phyloP scores from a whole-genome alignment of 2,329 filamentous ascomycete species.

The Cladophialophora exuberans region DNA sequence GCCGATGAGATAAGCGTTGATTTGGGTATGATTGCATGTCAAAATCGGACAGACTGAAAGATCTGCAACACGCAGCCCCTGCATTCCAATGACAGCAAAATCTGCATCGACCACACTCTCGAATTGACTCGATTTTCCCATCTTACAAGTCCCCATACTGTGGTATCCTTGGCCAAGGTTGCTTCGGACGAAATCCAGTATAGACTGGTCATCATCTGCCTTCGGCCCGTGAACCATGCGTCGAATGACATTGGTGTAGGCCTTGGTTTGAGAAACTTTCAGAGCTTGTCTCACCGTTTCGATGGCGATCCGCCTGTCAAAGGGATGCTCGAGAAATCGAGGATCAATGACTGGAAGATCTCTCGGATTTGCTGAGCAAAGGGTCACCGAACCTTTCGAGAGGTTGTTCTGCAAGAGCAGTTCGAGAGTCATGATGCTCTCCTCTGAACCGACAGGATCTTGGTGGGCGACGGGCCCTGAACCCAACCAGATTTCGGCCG shows the following conservation, averaged over 20 bases:
- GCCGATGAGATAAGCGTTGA: conserved; percentile 58
- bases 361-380: conserved; percentile 56
- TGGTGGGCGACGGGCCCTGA: conserved; percentile 8
- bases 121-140: conserved; percentile 52
- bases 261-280: neutral
- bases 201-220: conserved; percentile 1
- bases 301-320: conserved; percentile 56
- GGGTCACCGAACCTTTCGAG: conserved; percentile 51
- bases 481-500: conserved; percentile 12
- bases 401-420: conserved; percentile 13
- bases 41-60: conserved; percentile 47
- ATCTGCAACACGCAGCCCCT: conserved; percentile 45
- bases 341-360: conserved; percentile 58
- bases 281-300: conserved; percentile 50
- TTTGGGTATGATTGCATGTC: conserved; percentile 55
- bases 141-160: conserved; percentile 60
- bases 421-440: conserved; percentile 5
- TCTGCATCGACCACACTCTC: conserved; percentile 52
- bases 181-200: conserved; percentile 46
- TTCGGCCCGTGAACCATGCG: conserved; percentile 4
- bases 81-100: conserved; percentile 42
- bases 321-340: conserved; percentile 56
- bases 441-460: neutral
- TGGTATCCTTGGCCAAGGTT: conserved; percentile 56
- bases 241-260: neutral